Percentiles rank a stretch among this genome's conserved stretches.
phyloP scores from a whole-genome alignment of 768 basidiomycete species.

The Tylopilus vinaceipallidus region DNA sequence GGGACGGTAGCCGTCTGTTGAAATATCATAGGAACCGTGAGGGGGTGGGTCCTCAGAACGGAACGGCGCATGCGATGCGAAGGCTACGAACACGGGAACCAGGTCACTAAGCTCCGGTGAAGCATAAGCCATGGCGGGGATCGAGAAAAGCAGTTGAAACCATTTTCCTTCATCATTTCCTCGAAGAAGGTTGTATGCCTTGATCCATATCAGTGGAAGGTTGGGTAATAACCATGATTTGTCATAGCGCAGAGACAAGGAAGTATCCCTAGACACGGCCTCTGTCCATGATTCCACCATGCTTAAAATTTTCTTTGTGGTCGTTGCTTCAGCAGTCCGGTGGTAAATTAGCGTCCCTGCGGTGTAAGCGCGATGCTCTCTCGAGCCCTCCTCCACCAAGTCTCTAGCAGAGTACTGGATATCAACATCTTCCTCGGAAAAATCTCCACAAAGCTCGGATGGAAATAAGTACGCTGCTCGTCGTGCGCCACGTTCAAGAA shows the following conservation, averaged over 20 bases:
- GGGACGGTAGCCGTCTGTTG: constrained; percentile 8
- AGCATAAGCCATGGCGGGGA: neutral
- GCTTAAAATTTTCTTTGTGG: neutral
- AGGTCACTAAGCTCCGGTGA: neutral
- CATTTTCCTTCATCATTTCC: neutral
- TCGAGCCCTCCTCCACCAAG: neutral
- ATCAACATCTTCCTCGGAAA: neutral
- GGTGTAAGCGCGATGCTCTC: constrained; percentile 6
- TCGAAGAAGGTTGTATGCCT: constrained; percentile 26
- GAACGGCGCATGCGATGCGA: constrained; percentile 17
- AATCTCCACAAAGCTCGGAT: neutral
- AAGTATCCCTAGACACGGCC: neutral
- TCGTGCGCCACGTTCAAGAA: constrained; percentile 14
- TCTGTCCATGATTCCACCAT: constrained; percentile 1
- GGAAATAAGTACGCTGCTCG: constrained; percentile 14
- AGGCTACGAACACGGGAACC: constrained; percentile 21
- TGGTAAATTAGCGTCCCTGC: constrained; percentile 1
- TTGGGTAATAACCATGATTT: constrained; percentile 23
- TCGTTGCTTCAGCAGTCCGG: neutral
- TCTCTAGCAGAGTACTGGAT: constrained; percentile 12
- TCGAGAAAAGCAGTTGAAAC: neutral
- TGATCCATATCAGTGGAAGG: constrained; percentile 24
- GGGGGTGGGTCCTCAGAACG: constrained; percentile 10
- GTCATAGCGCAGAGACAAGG: constrained; percentile 16
- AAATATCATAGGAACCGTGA: constrained; percentile 6